A percentile compares a stretch with the other conserved stretches of the same genome.
phyloP scores from a whole-genome alignment of 257 asterid species.

The Sherardia arvensis region DNA sequence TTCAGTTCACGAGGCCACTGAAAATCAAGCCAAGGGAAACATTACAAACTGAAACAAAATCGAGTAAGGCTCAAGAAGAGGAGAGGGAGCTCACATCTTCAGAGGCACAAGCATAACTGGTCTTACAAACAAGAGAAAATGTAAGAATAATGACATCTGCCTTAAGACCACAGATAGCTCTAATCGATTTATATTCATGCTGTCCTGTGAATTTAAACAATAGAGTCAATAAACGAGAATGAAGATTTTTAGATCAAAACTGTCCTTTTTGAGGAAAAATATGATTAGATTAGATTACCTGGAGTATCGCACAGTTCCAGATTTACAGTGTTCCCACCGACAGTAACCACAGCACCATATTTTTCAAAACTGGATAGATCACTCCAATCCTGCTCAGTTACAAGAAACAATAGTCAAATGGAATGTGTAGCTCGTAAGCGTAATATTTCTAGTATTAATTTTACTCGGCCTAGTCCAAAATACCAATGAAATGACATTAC shows the following conservation, averaged over 20 bases:
- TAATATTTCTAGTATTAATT: no score
- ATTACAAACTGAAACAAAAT: no score
- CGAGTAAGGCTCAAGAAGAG: no score
- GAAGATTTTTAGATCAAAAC: constrained; percentile 7
- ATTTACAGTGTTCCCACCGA: constrained; percentile 81
- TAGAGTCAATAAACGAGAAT: constrained; percentile 7
- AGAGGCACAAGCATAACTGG: no score
- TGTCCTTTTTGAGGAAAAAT: constrained; percentile 1
- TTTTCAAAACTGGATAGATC: constrained; percentile 86
- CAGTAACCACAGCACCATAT: constrained; percentile 78
- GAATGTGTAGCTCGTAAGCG: no score
- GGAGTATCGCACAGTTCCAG: constrained; percentile 92
- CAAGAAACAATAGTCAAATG: no score
- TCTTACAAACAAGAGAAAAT: constrained; percentile 87
- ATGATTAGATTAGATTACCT: constrained; percentile 36
- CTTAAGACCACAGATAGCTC: no score
- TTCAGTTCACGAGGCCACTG: constrained; percentile 90
- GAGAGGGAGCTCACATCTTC: no score
- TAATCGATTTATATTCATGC: no score
- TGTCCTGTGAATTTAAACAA: constrained; percentile 45
- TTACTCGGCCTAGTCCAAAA: no score
- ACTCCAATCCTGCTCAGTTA: constrained; percentile 57
- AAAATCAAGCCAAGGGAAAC: no score
- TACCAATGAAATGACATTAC: no score
- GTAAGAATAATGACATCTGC: constrained; percentile 91